A percentile compares a stretch with the other conserved stretches of the same genome.
Evolutionary conservation across 805 yeast genomes (phyloP).

Genomic region (Zygosaccharomyces pseudorouxii): DNA sequence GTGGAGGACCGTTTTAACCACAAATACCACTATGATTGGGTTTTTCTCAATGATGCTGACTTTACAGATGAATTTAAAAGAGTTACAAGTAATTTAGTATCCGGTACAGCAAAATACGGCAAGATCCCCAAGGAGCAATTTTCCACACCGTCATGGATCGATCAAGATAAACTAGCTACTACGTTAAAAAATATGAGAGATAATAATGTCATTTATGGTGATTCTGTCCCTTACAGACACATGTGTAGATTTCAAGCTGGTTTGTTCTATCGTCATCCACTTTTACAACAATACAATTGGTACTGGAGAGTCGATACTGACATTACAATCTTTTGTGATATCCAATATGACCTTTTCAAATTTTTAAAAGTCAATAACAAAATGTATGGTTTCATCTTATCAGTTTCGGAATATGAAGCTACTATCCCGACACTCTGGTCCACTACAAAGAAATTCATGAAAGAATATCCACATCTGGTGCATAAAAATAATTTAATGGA

Average conservation of each 20-base stretch:
- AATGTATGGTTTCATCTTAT: slow-evolving; percentile 61
- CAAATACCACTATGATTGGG: slow-evolving; percentile 68
- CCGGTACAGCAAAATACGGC: slow-evolving; percentile 63
- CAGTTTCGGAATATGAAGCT: slow-evolving; percentile 55
- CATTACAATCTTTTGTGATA: slow-evolving; percentile 55
- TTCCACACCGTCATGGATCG: slow-evolving; percentile 65
- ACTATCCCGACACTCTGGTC: slow-evolving; percentile 65
- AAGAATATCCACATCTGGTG: slow-evolving; percentile 39
- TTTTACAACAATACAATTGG: slow-evolving; percentile 55
- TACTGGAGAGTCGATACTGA: slow-evolving; percentile 80
- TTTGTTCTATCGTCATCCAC: slow-evolving; percentile 58
- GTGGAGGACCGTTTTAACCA: slow-evolving; percentile 65
- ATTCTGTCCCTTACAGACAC: slow-evolving; percentile 57
- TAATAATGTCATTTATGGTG: slow-evolving; percentile 51
- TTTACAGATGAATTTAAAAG: slow-evolving; percentile 54
- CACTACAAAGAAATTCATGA: slow-evolving; percentile 45
- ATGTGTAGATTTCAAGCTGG: slow-evolving; percentile 53
- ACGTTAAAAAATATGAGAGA: slow-evolving; percentile 44
- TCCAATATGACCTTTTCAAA: slow-evolving; percentile 58
- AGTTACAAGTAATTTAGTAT: slow-evolving; percentile 45
- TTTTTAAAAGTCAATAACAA: slow-evolving; percentile 51
- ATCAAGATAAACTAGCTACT: slow-evolving; percentile 45
- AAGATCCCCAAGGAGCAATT: slow-evolving; percentile 58
- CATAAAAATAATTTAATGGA: slow-evolving; percentile 49
- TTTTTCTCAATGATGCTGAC: slow-evolving; percentile 65